Evolutionary conservation across 2,329 filamentous ascomycete species (phyloP).

Genomic region (Pyrenophora seminiperda): DNA sequence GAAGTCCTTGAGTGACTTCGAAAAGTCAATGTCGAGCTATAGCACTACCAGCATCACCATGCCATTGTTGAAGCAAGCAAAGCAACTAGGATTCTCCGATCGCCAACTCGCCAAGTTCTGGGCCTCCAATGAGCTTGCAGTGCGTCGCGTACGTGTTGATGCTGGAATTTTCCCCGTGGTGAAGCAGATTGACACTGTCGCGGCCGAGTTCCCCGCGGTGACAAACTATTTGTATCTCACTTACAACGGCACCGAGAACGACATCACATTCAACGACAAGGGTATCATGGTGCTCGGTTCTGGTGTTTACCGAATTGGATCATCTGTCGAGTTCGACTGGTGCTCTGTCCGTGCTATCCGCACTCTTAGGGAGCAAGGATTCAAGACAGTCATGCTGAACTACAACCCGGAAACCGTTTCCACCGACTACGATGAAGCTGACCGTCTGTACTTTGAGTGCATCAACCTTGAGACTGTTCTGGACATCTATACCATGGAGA

Average conservation of each 20-base stretch:
- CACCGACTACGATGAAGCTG: conserved; percentile 94
- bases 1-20: conserved; percentile 88
- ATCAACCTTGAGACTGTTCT: conserved; percentile 88
- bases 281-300: conserved; percentile 96
- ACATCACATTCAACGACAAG: conserved; percentile 83
- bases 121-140: conserved; percentile 90
- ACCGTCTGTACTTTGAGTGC: conserved; percentile 94
- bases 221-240: conserved; percentile 98
- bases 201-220: conserved; percentile 90
- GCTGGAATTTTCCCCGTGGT: conserved; percentile 85
- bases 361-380: conserved; percentile 79
- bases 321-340: conserved; percentile 99
- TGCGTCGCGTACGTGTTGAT: conserved; percentile 83
- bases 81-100: conserved; percentile 93
- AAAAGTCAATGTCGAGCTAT: conserved; percentile 74
- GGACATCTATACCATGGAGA: conserved; percentile 91
- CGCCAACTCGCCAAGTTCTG: conserved; percentile 92
- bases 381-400: conserved; percentile 97
- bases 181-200: conserved; percentile 98
- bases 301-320: conserved; percentile 95
- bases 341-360: conserved; percentile 94
- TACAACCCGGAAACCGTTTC: conserved; percentile 79
- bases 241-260: conserved; percentile 88
- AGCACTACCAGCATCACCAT: conserved; percentile 68
- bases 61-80: conserved; percentile 77